Conservation (phyloP, 768 basidiomycete species). For the Rubroboletus pulcherrimus region DNA sequence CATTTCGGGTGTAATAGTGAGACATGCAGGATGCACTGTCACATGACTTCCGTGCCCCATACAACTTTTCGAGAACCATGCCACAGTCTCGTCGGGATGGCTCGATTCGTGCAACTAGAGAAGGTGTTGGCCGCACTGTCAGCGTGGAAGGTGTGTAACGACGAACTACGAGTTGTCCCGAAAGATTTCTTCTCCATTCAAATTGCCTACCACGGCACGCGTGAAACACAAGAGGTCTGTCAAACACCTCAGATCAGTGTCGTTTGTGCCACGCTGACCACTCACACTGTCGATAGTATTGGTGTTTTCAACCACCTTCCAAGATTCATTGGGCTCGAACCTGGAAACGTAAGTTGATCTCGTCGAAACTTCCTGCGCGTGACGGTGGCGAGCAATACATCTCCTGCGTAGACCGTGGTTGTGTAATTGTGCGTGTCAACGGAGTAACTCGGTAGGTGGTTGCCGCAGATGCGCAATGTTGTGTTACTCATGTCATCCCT, state of each 20-base stretch:
- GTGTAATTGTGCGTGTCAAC: slow-evolving; percentile 3
- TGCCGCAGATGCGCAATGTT: not conserved
- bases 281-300: slow-evolving; percentile 10
- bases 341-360: slow-evolving; percentile 15
- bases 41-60: not conserved
- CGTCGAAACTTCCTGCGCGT: slow-evolving; percentile 7
- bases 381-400: slow-evolving; percentile 9
- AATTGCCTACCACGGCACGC: slow-evolving; percentile 4
- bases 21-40: not conserved
- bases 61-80: slow-evolving; percentile 11
- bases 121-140: not conserved
- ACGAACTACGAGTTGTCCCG: slow-evolving; percentile 16
- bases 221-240: slow-evolving; percentile 12
- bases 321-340: slow-evolving; percentile 6
- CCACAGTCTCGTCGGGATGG: not conserved
- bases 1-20: slow-evolving; percentile 14
- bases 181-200: slow-evolving; percentile 6
- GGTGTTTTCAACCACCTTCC: slow-evolving; percentile 12
- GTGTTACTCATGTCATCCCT: slow-evolving; percentile 14
- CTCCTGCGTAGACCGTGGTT: slow-evolving; percentile 6
- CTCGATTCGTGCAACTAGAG: slow-evolving; percentile 11
- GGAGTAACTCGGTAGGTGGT: slow-evolving; percentile 5
- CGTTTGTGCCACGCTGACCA: not conserved
- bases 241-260: not conserved
- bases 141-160: not conserved